phyloP scores from a whole-genome alignment of 73 alveolate genomes.

The Blepharisma japonicum region DNA sequence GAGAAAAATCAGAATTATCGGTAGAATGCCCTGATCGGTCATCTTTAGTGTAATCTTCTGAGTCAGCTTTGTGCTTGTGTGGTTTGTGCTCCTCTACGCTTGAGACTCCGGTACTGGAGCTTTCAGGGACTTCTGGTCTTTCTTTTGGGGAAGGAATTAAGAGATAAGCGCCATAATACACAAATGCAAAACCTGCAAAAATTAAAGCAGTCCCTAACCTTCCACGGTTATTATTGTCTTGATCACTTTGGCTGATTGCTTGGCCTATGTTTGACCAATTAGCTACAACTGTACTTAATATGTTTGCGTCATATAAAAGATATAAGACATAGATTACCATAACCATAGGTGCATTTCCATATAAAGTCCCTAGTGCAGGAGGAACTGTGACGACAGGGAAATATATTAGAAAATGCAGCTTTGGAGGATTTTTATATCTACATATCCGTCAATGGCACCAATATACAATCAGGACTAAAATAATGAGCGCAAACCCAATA shows the following conservation, averaged over 20 bases:
- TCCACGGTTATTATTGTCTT: slow-evolving; percentile 47
- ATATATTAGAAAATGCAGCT: slow-evolving; percentile 51
- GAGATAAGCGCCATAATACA: slow-evolving; percentile 8
- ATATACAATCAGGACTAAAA: slow-evolving; percentile 45
- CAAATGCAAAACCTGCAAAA: slow-evolving; percentile 34
- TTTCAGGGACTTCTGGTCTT: slow-evolving; percentile 26
- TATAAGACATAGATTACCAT: slow-evolving; percentile 40
- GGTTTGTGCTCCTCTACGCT: no score
- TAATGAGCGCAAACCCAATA: slow-evolving; percentile 39
- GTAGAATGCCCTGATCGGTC: slow-evolving; percentile 38
- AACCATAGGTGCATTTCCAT: slow-evolving; percentile 53
- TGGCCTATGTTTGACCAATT: slow-evolving; percentile 42
- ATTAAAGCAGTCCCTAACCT: slow-evolving; percentile 50
- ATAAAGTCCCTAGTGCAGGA: slow-evolving; percentile 54
- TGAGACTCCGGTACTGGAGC: no score
- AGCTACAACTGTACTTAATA: slow-evolving; percentile 39
- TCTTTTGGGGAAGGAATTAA: slow-evolving; percentile 21
- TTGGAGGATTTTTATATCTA: slow-evolving; percentile 47
- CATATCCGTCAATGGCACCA: slow-evolving; percentile 35
- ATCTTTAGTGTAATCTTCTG: no score
- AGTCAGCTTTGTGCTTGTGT: no score
- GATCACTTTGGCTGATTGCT: slow-evolving; percentile 29
- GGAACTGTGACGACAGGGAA: slow-evolving; percentile 50
- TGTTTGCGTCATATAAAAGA: slow-evolving; percentile 30
- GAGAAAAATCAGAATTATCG: slow-evolving; percentile 21